Percentiles rank a stretch among this genome's conserved stretches.
phyloP scores from a whole-genome alignment of 2,329 filamentous ascomycete species.

The Aspergillus sergii region DNA sequence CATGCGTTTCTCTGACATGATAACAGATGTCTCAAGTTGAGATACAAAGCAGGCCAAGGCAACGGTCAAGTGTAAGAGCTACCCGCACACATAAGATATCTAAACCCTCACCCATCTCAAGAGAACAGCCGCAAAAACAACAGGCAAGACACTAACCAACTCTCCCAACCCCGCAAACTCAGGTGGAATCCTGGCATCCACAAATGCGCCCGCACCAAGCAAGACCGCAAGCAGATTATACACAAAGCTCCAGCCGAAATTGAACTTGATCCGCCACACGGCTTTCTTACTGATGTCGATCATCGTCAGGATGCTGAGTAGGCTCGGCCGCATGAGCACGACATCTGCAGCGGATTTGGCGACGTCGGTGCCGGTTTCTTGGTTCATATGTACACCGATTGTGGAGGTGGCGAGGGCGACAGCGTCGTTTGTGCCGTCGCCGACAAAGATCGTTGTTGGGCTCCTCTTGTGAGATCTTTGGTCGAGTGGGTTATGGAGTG shows the following conservation, averaged over 20 bases:
- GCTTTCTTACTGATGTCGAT: constrained; percentile 56
- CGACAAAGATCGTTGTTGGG: constrained; percentile 61
- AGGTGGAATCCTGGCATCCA: constrained; percentile 60
- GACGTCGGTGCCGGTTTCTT: constrained; percentile 66
- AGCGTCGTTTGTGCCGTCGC: constrained; percentile 80
- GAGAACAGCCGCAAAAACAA: constrained; percentile 60
- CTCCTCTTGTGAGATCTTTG: background rate
- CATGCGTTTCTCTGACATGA: too few species aligned
- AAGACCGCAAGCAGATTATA: constrained; percentile 73
- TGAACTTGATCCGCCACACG: constrained; percentile 60
- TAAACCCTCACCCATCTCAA: constrained; percentile 31
- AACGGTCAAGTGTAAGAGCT: too few species aligned
- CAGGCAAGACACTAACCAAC: constrained; percentile 72
- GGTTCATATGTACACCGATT: constrained; percentile 70
- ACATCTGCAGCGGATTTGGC: constrained; percentile 69
- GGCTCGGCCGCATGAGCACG: constrained; percentile 62
- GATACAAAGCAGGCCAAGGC: too few species aligned
- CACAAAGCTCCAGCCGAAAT: constrained; percentile 69
- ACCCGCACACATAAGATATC: background rate
- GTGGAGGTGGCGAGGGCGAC: constrained; percentile 70
- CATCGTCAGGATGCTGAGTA: constrained; percentile 60
- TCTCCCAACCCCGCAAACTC: constrained; percentile 71
- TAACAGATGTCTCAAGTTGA: too few species aligned
- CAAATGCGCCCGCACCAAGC: constrained; percentile 67
- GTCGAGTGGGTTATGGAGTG: constrained; percentile 21